These are phyloP conservation scores for Ambrosiella cleistominuta DNA, from an alignment of 2,329 filamentous ascomycete genomes.

Conservation along the genomic window DNA sequence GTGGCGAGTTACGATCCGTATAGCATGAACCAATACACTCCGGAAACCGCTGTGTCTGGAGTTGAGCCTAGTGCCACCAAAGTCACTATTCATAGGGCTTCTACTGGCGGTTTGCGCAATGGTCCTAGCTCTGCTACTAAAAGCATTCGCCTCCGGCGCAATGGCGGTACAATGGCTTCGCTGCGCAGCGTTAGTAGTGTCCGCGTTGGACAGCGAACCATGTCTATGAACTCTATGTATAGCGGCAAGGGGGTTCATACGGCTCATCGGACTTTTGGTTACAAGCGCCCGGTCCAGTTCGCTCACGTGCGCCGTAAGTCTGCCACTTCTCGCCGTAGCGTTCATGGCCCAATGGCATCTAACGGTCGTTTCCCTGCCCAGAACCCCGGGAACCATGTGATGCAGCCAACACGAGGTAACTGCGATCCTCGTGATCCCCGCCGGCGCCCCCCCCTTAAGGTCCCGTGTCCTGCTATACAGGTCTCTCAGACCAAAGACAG, in stretches of 20 bases:
- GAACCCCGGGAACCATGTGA: not conserved
- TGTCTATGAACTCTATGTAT: constrained; percentile 32
- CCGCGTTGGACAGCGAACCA: constrained; percentile 4
- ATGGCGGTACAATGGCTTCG: constrained; percentile 8
- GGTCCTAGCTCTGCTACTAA: constrained; percentile 12
- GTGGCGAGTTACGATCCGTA: constrained; percentile 68
- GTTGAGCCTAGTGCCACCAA: constrained; percentile 43
- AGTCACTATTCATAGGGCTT: constrained; percentile 43
- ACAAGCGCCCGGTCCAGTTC: constrained; percentile 38
- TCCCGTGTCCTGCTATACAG: not conserved
- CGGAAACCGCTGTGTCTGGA: not conserved
- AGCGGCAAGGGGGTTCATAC: constrained; percentile 20
- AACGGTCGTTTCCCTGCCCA: not conserved
- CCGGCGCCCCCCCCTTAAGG: constrained; percentile 2
- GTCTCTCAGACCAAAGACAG: constrained; percentile 7
- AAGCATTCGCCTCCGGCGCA: constrained; percentile 3
- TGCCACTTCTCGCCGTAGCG: not conserved
- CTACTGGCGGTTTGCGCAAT: constrained; percentile 14
- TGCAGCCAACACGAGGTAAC: not conserved
- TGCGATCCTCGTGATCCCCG: constrained; percentile 3
- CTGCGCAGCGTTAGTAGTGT: constrained; percentile 3
- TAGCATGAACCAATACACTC: constrained; percentile 36
- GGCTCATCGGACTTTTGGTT: constrained; percentile 20
- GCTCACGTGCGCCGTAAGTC: constrained; percentile 24
- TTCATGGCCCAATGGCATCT: not conserved